These are phyloP conservation scores for Aschersonia sp. DNA, from an alignment of 2,329 filamentous ascomycete genomes.

Conservation along the genomic window DNA sequence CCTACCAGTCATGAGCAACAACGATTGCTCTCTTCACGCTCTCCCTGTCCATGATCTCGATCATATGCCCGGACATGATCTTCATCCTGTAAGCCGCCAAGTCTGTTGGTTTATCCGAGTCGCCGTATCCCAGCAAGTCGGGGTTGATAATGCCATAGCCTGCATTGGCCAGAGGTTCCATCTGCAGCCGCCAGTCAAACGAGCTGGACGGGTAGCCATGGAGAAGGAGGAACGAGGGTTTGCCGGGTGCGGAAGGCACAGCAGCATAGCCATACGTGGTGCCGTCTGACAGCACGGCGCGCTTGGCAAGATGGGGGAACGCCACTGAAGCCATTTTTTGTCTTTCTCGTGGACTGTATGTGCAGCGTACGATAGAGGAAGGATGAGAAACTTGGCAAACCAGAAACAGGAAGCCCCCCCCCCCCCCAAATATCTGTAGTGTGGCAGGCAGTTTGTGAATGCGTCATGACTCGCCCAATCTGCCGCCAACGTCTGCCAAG, in stretches of 20 bases:
- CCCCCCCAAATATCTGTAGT: no score
- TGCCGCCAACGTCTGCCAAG: no score
- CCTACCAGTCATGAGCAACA: background rate
- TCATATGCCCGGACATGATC: background rate
- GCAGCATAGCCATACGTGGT: background rate
- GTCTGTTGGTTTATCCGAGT: constrained; percentile 21
- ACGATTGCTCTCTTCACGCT: background rate
- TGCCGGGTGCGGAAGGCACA: background rate
- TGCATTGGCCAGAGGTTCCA: constrained; percentile 21
- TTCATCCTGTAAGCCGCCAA: background rate
- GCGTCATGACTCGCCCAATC: no score
- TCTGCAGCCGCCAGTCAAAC: constrained; percentile 28
- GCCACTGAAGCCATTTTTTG: background rate
- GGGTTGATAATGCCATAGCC: constrained; percentile 34
- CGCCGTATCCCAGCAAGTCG: constrained; percentile 45
- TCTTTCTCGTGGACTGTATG: background rate
- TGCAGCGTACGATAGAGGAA: no score
- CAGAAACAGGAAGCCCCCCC: no score
- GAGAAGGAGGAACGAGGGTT: constrained; percentile 24
- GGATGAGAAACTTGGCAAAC: no score
- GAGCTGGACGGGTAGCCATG: constrained; percentile 31
- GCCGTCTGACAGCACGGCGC: background rate
- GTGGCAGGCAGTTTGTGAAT: no score
- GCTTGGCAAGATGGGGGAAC: background rate
- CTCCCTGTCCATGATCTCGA: background rate